Conservation (phyloP, 805 yeast genomes). For the Starmerella floricola region DNA sequence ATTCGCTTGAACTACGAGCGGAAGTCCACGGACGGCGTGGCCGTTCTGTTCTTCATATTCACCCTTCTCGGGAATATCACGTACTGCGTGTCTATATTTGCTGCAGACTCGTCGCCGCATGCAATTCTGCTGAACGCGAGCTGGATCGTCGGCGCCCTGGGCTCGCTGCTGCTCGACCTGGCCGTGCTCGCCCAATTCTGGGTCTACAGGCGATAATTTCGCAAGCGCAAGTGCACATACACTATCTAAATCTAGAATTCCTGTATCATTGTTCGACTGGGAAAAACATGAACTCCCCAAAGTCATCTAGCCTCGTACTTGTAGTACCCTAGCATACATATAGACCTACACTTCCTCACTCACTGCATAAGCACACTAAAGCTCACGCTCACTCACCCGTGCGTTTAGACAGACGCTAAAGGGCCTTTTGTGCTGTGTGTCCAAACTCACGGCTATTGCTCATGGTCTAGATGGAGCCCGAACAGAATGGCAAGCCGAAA, state of each 20-base stretch:
- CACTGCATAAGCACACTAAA: no score
- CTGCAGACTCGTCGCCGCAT: slow-evolving; percentile 49
- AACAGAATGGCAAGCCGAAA: not conserved
- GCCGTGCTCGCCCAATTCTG: slow-evolving; percentile 78
- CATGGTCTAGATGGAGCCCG: not conserved
- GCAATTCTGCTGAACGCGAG: slow-evolving; percentile 73
- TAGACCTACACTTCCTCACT: no score
- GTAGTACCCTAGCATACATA: no score
- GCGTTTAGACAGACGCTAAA: no score
- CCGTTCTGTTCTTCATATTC: slow-evolving; percentile 83
- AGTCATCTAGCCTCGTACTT: no score
- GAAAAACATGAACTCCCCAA: no score
- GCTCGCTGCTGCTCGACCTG: slow-evolving; percentile 74
- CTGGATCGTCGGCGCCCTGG: slow-evolving; percentile 86
- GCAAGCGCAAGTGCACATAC: no score
- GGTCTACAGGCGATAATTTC: slow-evolving; percentile 36
- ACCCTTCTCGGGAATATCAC: slow-evolving; percentile 92
- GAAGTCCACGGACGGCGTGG: slow-evolving; percentile 89
- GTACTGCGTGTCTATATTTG: slow-evolving; percentile 73
- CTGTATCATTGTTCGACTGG: no score
- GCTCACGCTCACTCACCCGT: no score
- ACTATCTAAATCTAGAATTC: no score
- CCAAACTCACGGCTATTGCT: not conserved
- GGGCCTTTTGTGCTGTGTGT: not conserved
- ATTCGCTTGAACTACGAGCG: slow-evolving; percentile 71